Evolutionary conservation across 208 protist species (phyloP), one percentile per base, ranked within the genome.

Genomic region (Leishmania tropica): DNA sequence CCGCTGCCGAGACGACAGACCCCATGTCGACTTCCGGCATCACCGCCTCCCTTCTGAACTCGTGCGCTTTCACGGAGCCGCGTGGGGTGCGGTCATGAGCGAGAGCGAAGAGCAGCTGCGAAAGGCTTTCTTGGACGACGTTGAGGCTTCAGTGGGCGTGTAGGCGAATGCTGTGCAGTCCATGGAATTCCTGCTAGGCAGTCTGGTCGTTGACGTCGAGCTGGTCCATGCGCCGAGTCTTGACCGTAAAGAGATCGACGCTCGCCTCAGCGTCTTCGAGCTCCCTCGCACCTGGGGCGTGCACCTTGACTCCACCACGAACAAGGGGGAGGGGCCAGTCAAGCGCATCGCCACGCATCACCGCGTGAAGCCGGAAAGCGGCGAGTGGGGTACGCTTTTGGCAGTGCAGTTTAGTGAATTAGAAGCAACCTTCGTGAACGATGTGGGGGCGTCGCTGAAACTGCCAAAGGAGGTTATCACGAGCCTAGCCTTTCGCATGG

Each of bases 251-350:
- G 81, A 84, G 8, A 58, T 87, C 7, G 86, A 88, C 42, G 24
- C 54, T 7, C 37, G 31, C 65, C 77, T 92, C 19, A 71, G 48
- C 51, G 47, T 24, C 7, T 85, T 76, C 48, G 78, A 85, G n/a
- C 92, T 85, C 73, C 71, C 64, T 5, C 65, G 84, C 28, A 90
- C 85, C 24, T 92, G 86, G 85, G 84, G 62, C n/a, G n/a, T 90
- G 1, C 88, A 93, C 62, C 21, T 84, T 37, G 48, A 77, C 51
- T 76, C 68, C 19, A 76, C 45, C 0, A 47, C 56, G 4, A 76
- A 45, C 0, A 60, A 64, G 10, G 35, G 28, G 40, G 65, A 80
- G 6, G 53, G 31, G 56, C 37, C 48, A 4, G 31, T 65, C 0
- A 19, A 15, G 28, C 7, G 75, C 47, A 83, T 56, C 37, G 78